phyloP scores from a whole-genome alignment of 2,329 filamentous ascomycete species.

The Kalaharituber pfeilii region DNA sequence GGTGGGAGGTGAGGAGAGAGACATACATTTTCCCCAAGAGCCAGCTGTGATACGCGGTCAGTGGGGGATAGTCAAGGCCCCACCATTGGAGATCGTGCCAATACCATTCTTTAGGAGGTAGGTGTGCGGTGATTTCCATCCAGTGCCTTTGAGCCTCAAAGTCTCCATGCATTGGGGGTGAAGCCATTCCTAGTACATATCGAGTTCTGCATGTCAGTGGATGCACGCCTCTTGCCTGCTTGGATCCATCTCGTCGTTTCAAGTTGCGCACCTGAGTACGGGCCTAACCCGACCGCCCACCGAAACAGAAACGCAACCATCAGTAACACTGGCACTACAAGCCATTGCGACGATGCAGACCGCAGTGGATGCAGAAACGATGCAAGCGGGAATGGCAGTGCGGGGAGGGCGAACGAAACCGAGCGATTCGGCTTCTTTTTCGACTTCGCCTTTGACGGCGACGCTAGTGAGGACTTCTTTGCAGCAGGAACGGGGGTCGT shows the following conservation, averaged over 20 bases:
- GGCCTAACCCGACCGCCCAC: conserved; percentile 85
- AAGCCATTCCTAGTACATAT: conserved; percentile 24
- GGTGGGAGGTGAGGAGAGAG: not conserved
- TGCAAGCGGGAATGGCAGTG: conserved; percentile 72
- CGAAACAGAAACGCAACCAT: conserved; percentile 84
- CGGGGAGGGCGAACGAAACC: conserved; percentile 28
- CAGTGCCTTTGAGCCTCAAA: conserved; percentile 97
- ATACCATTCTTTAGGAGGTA: conserved; percentile 92
- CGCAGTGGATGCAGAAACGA: conserved; percentile 90
- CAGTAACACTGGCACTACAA: conserved; percentile 68
- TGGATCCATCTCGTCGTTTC: too few species aligned
- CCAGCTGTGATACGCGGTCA: conserved; percentile 98
- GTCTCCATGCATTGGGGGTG: conserved; percentile 84
- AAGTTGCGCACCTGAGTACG: conserved; percentile 60
- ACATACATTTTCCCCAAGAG: conserved; percentile 61
- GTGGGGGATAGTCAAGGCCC: conserved; percentile 91
- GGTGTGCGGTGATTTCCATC: conserved; percentile 88
- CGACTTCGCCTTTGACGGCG: not conserved
- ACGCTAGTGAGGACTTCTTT: conserved; percentile 6
- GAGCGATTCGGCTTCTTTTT: conserved; percentile 19
- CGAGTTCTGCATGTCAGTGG: not conserved
- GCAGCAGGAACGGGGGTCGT: conserved; percentile 7
- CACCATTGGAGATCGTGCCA: conserved; percentile 94
- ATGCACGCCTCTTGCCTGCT: conserved; percentile 8
- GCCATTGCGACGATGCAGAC: conserved; percentile 71